Conservation (phyloP, 208 protist species). For the Leishmania tropica region DNA sequence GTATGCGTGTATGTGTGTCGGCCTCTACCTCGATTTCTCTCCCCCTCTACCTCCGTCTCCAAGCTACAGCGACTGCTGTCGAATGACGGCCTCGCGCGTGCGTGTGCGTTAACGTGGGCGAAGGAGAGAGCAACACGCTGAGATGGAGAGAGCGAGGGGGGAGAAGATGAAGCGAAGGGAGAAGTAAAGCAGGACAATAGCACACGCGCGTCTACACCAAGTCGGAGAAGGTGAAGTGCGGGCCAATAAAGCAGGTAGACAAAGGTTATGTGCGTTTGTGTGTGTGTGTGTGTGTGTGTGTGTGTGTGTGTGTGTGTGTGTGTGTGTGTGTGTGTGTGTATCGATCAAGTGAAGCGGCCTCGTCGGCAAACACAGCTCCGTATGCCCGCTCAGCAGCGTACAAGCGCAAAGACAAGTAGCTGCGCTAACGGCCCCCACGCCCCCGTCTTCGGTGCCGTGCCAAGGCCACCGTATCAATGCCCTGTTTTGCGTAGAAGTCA, state of each 20-base stretch:
- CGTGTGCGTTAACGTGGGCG: background rate
- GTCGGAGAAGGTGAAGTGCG: background rate
- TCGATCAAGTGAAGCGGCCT: background rate
- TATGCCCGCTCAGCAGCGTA: background rate
- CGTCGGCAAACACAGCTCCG: background rate
- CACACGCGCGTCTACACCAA: background rate
- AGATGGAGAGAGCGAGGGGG: background rate
- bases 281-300: background rate
- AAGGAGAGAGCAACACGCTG: background rate
- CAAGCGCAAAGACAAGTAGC: background rate
- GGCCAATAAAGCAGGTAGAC: background rate
- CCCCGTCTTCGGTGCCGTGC: background rate
- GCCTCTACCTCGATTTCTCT: background rate
- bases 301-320: background rate
- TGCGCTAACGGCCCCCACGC: background rate
- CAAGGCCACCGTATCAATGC: background rate
- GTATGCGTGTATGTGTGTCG: background rate
- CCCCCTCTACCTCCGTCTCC: background rate
- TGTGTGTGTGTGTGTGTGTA: background rate
- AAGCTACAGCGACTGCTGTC: background rate
- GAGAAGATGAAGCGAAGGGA: background rate
- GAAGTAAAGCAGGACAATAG: background rate
- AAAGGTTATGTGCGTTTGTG: background rate
- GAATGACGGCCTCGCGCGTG: background rate
- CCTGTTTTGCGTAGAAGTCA: background rate